Conservation (phyloP, 2,329 filamentous ascomycete species). For the Ascochyta pisi region DNA sequence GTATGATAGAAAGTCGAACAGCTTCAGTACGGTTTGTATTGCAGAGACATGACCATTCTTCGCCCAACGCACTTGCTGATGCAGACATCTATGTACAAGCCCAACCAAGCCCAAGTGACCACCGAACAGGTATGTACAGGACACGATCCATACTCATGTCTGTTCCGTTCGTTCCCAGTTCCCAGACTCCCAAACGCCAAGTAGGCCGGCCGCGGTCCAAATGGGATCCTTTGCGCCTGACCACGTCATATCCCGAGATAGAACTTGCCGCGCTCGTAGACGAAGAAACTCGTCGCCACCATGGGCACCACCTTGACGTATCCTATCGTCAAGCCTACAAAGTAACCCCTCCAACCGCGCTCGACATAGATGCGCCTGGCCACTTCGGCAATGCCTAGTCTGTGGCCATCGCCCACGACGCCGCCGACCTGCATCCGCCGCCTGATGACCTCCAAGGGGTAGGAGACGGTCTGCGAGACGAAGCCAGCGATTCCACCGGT, state of each 20-base stretch:
- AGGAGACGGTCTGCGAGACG: constrained; percentile 89
- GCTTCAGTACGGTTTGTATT: not conserved
- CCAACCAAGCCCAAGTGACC: not conserved
- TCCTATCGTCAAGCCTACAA: constrained; percentile 90
- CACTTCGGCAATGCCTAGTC: constrained; percentile 80
- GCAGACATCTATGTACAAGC: constrained; percentile 11
- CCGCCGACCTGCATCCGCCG: constrained; percentile 96
- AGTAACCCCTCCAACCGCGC: constrained; percentile 81
- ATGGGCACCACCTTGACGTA: constrained; percentile 95
- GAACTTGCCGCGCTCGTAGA: constrained; percentile 70
- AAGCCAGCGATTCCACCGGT: constrained; percentile 87
- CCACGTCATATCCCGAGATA: constrained; percentile 56
- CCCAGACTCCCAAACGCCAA: constrained; percentile 1
- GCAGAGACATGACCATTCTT: not conserved
- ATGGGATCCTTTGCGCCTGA: not conserved
- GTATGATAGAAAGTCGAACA: not conserved
- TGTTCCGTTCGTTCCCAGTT: too few relatives aligned
- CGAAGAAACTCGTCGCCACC: constrained; percentile 75
- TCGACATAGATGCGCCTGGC: constrained; percentile 76
- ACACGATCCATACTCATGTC: not conserved
- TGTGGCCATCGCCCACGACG: constrained; percentile 86
- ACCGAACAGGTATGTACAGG: constrained; percentile 1
- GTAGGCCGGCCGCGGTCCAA: not conserved
- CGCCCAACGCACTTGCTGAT: constrained; percentile 10
- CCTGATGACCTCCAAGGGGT: constrained; percentile 91